Conservation (phyloP, 495 filamentous ascomycete species). For the Glarea lozoyensis region DNA sequence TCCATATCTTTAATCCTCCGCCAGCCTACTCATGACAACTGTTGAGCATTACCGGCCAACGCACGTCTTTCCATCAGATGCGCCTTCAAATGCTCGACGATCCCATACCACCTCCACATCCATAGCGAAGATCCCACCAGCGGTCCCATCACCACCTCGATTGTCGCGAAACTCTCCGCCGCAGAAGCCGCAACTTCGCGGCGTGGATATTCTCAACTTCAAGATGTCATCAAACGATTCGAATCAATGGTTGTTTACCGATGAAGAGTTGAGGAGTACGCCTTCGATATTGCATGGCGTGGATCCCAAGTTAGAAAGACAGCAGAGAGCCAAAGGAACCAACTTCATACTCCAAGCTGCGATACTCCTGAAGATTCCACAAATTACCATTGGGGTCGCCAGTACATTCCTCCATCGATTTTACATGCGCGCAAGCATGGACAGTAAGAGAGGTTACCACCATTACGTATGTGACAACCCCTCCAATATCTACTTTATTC, state of each 20-base stretch:
- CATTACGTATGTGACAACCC: slow-evolving; percentile 59
- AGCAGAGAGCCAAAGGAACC: slow-evolving; percentile 76
- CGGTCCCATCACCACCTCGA: slow-evolving; percentile 42
- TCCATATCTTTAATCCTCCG: neutral
- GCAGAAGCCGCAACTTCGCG: slow-evolving; percentile 29
- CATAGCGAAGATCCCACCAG: slow-evolving; percentile 38
- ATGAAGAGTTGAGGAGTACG: slow-evolving; percentile 69
- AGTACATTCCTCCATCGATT: slow-evolving; percentile 91
- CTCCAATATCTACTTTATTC: too few relatives aligned
- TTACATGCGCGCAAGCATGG: slow-evolving; percentile 80
- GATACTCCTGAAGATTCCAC: slow-evolving; percentile 84
- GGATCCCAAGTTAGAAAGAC: slow-evolving; percentile 60
- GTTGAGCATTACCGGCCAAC: slow-evolving; percentile 41
- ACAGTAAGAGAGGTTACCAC: slow-evolving; percentile 63
- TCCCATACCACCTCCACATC: slow-evolving; percentile 32
- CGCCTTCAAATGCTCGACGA: slow-evolving; percentile 23
- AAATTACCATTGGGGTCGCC: slow-evolving; percentile 86
- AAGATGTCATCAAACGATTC: slow-evolving; percentile 23
- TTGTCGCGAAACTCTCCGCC: slow-evolving; percentile 41
- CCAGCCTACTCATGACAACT: slow-evolving; percentile 33
- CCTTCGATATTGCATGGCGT: slow-evolving; percentile 84
- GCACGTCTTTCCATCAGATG: slow-evolving; percentile 32
- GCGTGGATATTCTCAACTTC: slow-evolving; percentile 9
- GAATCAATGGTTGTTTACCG: slow-evolving; percentile 82
- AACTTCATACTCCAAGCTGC: slow-evolving; percentile 95